Base-by-base conservation (phyloP, 2,329 filamentous ascomycete species). In the Ophiostoma sp. region DNA sequence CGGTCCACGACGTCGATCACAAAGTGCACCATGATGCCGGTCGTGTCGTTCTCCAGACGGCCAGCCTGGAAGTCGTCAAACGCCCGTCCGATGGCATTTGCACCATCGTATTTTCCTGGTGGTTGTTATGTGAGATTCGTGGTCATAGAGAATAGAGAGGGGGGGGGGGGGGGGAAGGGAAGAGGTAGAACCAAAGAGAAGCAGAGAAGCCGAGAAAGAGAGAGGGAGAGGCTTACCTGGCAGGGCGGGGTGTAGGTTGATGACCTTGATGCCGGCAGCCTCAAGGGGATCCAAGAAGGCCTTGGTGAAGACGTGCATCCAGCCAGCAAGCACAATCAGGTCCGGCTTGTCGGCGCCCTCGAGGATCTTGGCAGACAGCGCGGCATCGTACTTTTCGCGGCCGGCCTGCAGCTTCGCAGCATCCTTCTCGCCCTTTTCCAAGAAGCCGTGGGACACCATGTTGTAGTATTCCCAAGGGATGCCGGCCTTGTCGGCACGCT, bases 21-120 rank as follows among this genome's bases (percentile, higher is more conserved):
- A 78, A 93, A 89, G 79, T 97, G 93, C 16, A 92, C 87, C 93
- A 96, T 97, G 67, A 96, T 88, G 0, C 93, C 93, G 0, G 93
- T 96, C 72, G 83, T 84, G 72, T 84, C 84, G 72, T 90, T 83
- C 74, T 88, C 85, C 9, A 92, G 84, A 71, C 84, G 84, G 5
- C 85, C 84, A 2, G 79, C 80, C 75, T 87, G 78, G 76, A 90
- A 93, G 69, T 91, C 92, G 64, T 85, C 83, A 78, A 87, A 92
- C 3, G 93, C 92, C 38, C 91, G 83, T 73, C 90, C 86, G 73
- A 97, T 96, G 16, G 92, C 93, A 72, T 84, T 80, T 52, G 87
- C 86, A 4, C 93, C 93, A 72, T 93, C 90, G 75, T 92, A 93
- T 74, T 87, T 84, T 1, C 90, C 90, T 75, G 84, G 41, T 41